These are phyloP conservation scores for Linum lewisii DNA, from an alignment of 345 rosid species.

Conservation along the genomic window DNA sequence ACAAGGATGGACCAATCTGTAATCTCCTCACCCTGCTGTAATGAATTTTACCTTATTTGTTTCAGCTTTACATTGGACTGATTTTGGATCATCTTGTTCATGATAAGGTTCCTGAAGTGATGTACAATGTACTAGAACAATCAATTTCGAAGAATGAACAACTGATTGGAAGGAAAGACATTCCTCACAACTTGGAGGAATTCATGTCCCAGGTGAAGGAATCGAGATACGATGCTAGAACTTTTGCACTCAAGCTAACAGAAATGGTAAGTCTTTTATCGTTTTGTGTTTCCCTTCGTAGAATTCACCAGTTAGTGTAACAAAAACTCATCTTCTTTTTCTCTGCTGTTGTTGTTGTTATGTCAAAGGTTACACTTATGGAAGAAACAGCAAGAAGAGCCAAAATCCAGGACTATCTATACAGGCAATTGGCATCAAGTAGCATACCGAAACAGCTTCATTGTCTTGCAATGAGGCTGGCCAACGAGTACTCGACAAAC, in stretches of 20 bases:
- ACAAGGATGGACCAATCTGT: constrained; percentile 57
- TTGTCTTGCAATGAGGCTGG: constrained; percentile 70
- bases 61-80: not conserved
- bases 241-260: constrained; percentile 75
- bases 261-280: constrained; percentile 49
- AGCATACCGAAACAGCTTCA: constrained; percentile 94
- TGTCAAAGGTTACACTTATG: constrained; percentile 51
- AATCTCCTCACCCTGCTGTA: constrained; percentile 17
- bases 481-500: constrained; percentile 77
- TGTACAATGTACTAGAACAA: constrained; percentile 55
- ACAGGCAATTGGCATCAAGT: constrained; percentile 88
- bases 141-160: constrained; percentile 56
- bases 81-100: constrained; percentile 1
- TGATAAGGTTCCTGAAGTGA: constrained; percentile 67
- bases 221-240: constrained; percentile 47
- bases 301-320: too few relatives aligned
- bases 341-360: too few relatives aligned
- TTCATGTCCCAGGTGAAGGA: constrained; percentile 59
- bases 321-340: not conserved
- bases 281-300: not conserved
- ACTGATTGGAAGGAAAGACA: constrained; percentile 53
- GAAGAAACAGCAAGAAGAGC: constrained; percentile 90
- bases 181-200: constrained; percentile 77
- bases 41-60: not conserved
- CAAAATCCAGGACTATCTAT: constrained; percentile 82